phyloP scores from a whole-genome alignment of 345 rosid species.

The Arabidopsis suecica region DNA sequence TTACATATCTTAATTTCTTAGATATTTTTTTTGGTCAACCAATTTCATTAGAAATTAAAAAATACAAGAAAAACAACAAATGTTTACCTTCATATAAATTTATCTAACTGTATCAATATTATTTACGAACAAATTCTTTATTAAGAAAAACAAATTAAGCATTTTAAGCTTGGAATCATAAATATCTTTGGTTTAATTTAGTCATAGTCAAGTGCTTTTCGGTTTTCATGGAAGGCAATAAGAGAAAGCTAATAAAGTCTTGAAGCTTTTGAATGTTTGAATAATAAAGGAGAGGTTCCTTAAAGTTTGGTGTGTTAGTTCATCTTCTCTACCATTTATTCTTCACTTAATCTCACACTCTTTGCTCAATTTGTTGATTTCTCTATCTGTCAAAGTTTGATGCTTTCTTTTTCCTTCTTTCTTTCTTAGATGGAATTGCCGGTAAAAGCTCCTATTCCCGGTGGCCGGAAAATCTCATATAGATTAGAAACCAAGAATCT shows the following conservation, averaged over 20 bases:
- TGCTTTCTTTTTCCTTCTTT: slow-evolving; percentile 31
- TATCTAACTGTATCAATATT: not conserved
- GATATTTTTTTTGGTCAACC: not conserved
- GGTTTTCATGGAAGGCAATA: slow-evolving; percentile 34
- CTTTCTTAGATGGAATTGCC: slow-evolving; percentile 70
- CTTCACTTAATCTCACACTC: slow-evolving; percentile 47
- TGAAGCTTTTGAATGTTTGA: slow-evolving; percentile 19
- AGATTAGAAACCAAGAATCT: slow-evolving; percentile 64
- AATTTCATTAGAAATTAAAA: not conserved
- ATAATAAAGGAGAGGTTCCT: slow-evolving; percentile 31
- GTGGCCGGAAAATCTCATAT: slow-evolving; percentile 51
- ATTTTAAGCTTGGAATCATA: not conserved
- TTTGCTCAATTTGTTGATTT: slow-evolving; percentile 30
- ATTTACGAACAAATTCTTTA: not conserved
- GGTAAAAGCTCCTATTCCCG: slow-evolving; percentile 51
- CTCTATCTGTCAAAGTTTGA: slow-evolving; percentile 36
- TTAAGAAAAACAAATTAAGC: not conserved
- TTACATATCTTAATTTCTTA: not conserved
- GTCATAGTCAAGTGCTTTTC: slow-evolving; percentile 26
- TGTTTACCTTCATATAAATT: not conserved
- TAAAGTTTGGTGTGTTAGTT: slow-evolving; percentile 78
- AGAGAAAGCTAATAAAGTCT: slow-evolving; percentile 36
- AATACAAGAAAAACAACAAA: not conserved
- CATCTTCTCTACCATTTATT: slow-evolving; percentile 58
- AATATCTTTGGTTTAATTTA: slow-evolving; percentile 7